phyloP scores from a whole-genome alignment of 2,329 filamentous ascomycete species.

The Colletotrichum falcatum region DNA sequence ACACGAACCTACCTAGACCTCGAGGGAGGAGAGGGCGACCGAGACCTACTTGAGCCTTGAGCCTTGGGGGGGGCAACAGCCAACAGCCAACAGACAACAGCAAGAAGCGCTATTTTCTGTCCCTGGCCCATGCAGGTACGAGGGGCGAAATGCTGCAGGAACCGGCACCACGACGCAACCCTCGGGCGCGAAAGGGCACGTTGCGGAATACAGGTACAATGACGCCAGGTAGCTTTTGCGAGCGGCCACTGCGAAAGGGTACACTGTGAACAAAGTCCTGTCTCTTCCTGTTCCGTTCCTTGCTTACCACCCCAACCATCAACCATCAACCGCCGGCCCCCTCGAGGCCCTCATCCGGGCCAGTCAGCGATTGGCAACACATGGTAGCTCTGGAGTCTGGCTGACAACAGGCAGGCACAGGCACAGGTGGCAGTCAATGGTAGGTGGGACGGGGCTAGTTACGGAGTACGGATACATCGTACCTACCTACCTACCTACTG shows the following conservation, averaged over 20 bases:
- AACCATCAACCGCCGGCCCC: slow-evolving; percentile 21
- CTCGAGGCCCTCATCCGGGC: slow-evolving; percentile 17
- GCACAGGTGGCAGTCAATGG: slow-evolving; percentile 36
- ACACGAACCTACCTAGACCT: neutral
- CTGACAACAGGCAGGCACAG: neutral
- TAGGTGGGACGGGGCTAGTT: slow-evolving; percentile 21
- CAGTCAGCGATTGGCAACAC: slow-evolving; percentile 35
- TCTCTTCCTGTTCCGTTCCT: slow-evolving; percentile 11
- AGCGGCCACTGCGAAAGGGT: slow-evolving; percentile 10
- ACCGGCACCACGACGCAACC: slow-evolving; percentile 36
- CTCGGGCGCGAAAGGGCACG: slow-evolving; percentile 29
- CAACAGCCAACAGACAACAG: neutral
- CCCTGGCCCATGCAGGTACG: slow-evolving; percentile 41
- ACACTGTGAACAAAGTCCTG: neutral
- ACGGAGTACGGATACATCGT: too few relatives aligned
- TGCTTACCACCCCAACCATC: slow-evolving; percentile 28
- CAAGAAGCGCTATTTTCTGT: slow-evolving; percentile 40
- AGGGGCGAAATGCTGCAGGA: slow-evolving; percentile 39
- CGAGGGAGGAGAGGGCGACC: slow-evolving; percentile 15
- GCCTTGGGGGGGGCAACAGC: too few relatives aligned
- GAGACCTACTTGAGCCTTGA: neutral
- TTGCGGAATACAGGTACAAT: neutral
- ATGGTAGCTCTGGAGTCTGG: slow-evolving; percentile 26
- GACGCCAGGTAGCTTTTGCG: slow-evolving; percentile 8
- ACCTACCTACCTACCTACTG: too few relatives aligned